Evolutionary conservation across 495 filamentous ascomycete species (phyloP).

Genomic region (Letharia lupina): DNA sequence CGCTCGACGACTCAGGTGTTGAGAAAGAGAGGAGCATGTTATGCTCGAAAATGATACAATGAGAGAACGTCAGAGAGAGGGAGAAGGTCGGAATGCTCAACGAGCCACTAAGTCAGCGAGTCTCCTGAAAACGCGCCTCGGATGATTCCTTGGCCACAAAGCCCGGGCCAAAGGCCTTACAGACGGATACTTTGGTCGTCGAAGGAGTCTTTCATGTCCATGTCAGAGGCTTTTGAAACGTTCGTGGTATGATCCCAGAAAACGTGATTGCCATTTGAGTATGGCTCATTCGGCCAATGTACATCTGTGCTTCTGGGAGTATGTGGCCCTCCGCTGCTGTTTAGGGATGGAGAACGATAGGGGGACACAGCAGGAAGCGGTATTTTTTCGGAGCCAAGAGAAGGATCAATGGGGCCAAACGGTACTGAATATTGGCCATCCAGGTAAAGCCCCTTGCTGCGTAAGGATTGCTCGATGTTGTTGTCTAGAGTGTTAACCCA

Average conservation of each 20-base stretch:
- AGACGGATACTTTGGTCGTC: background rate
- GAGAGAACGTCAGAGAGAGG: background rate
- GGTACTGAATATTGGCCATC: slow-evolving; percentile 23
- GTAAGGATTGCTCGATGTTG: slow-evolving; percentile 51
- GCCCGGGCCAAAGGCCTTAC: background rate
- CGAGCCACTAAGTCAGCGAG: background rate
- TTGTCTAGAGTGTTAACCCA: slow-evolving; percentile 25
- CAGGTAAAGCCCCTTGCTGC: slow-evolving; percentile 24
- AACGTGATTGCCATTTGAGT: background rate
- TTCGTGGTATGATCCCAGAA: background rate
- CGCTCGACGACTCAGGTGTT: background rate
- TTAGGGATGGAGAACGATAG: background rate
- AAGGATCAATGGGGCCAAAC: slow-evolving; percentile 2
- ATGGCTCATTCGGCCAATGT: slow-evolving; percentile 7
- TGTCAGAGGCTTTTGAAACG: background rate
- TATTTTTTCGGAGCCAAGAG: background rate
- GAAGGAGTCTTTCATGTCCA: slow-evolving; percentile 6
- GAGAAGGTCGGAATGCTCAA: background rate
- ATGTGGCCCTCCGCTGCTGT: slow-evolving; percentile 9
- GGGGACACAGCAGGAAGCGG: background rate
- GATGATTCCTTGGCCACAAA: background rate
- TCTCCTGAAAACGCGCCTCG: background rate
- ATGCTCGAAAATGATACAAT: background rate
- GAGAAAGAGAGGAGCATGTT: background rate
- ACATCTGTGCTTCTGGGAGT: slow-evolving; percentile 3